Evolutionary conservation across 176 grass and related monocot species (phyloP).

Genomic region (barley (Hordeum vulgare)): DNA sequence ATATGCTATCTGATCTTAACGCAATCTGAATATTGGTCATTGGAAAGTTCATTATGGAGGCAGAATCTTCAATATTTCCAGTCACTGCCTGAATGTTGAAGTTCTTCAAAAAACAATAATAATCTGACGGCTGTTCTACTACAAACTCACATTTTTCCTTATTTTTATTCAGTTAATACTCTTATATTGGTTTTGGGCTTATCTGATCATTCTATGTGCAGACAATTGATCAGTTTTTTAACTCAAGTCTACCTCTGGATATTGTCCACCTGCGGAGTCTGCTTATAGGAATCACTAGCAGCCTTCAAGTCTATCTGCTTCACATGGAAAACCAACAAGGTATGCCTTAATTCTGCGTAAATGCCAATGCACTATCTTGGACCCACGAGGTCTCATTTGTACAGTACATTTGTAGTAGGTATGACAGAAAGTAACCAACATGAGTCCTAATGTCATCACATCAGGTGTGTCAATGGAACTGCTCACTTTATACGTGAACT

Average conservation of each 20-base stretch:
- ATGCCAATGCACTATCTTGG: slow-evolving; percentile 8
- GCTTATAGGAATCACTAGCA: slow-evolving; percentile 68
- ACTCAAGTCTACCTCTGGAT: slow-evolving; percentile 60
- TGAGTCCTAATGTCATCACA: neutral
- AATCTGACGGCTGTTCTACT: neutral
- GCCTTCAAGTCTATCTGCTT: slow-evolving; percentile 78
- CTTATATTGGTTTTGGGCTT: slow-evolving; percentile 21
- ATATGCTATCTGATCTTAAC: slow-evolving; percentile 1
- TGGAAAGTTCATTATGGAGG: neutral
- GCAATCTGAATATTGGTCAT: neutral
- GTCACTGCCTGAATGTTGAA: neutral
- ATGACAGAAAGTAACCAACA: neutral
- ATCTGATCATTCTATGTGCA: slow-evolving; percentile 37
- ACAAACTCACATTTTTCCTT: neutral
- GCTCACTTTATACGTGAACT: neutral
- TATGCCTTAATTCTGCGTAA: slow-evolving; percentile 26
- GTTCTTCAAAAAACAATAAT: neutral
- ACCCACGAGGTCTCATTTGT: neutral
- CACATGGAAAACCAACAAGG: slow-evolving; percentile 86
- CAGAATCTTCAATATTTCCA: slow-evolving; percentile 8
- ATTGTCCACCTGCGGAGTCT: slow-evolving; percentile 69
- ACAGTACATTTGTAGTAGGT: neutral
- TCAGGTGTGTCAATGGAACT: neutral
- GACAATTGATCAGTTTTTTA: slow-evolving; percentile 84
- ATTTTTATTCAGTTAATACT: slow-evolving; percentile 9